A percentile compares a stretch with the other conserved stretches of the same genome.
These are phyloP conservation scores for Suillus fuscotomentosus DNA, from an alignment of 768 basidiomycete genomes.

Conservation along the genomic window DNA sequence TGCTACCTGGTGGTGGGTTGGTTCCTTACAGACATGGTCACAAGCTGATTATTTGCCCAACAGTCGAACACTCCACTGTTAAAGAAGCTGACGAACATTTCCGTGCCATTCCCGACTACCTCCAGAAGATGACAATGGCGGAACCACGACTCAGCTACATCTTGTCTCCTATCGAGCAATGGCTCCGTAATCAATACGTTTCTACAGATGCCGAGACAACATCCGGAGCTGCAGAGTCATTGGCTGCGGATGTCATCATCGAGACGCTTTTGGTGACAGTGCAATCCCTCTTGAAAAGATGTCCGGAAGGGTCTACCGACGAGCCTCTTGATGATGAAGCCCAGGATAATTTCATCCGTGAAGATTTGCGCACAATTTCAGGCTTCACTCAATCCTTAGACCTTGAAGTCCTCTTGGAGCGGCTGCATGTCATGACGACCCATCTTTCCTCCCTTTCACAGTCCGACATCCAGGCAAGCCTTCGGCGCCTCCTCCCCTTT, in stretches of 20 bases:
- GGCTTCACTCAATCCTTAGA: constrained; percentile 50
- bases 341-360: constrained; percentile 51
- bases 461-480: constrained; percentile 29
- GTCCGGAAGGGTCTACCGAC: constrained; percentile 25
- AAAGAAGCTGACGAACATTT: constrained; percentile 25
- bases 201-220: constrained; percentile 13
- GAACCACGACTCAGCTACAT: constrained; percentile 30
- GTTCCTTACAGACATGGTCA: not conserved
- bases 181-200: constrained; percentile 30
- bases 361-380: constrained; percentile 43
- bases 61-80: constrained; percentile 35
- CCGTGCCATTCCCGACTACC: constrained; percentile 20
- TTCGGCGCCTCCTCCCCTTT: constrained; percentile 71
- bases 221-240: not conserved
- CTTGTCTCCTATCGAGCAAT: constrained; percentile 25
- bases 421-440: constrained; percentile 39
- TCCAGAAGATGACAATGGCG: constrained; percentile 25
- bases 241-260: constrained; percentile 45
- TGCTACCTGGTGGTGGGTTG: constrained; percentile 38
- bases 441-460: constrained; percentile 36
- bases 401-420: constrained; percentile 40
- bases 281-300: constrained; percentile 54
- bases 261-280: constrained; percentile 62
- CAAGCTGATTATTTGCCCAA: constrained; percentile 12
- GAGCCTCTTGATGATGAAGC: constrained; percentile 24